These are phyloP conservation scores for Volvox reticuliferus DNA, from an alignment of 139 green algal genomes.

Conservation along the genomic window DNA sequence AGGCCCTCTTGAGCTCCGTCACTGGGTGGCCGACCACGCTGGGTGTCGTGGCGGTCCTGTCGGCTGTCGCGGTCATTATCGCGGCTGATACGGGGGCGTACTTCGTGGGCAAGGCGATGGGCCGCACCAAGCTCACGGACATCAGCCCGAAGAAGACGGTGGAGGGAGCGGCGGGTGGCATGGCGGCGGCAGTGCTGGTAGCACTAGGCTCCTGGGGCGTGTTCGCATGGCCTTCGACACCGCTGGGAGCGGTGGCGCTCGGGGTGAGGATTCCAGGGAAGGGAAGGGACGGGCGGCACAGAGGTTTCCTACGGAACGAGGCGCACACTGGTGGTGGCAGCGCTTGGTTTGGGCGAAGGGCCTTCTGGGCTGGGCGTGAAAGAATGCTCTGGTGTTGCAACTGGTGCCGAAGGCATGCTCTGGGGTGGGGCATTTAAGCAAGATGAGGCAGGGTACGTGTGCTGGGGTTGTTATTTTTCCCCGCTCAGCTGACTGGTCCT, in stretches of 20 bases:
- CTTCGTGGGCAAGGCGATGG: conserved; percentile 85
- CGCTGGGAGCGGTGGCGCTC: conserved; percentile 51
- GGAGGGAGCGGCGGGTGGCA: conserved; percentile 88
- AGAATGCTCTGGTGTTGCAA: too few species aligned
- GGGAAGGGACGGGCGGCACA: too few species aligned
- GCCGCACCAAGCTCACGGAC: conserved; percentile 82
- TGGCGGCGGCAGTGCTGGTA: conserved; percentile 69
- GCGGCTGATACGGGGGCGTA: conserved; percentile 92
- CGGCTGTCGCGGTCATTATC: conserved; percentile 83
- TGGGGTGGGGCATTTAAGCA: too few species aligned
- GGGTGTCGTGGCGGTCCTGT: conserved; percentile 88
- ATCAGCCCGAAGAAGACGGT: conserved; percentile 97
- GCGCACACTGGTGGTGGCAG: too few species aligned
- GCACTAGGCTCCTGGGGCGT: conserved; percentile 67
- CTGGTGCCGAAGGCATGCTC: too few species aligned
- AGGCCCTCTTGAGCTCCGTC: conserved; percentile 29
- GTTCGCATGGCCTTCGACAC: conserved; percentile 64
- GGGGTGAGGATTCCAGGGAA: conserved; percentile 45
- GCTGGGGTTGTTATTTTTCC: too few species aligned
- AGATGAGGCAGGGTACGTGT: too few species aligned
- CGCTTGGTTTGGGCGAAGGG: too few species aligned
- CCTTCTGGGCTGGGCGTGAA: too few species aligned
- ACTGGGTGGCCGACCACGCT: conserved; percentile 73
- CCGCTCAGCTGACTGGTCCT: too few species aligned
- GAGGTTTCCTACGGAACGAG: too few species aligned